A percentile compares a stretch with the other conserved stretches of the same genome.
These are phyloP conservation scores for Thyridium curvatum DNA, from an alignment of 2,329 filamentous ascomycete genomes.

Conservation along the genomic window DNA sequence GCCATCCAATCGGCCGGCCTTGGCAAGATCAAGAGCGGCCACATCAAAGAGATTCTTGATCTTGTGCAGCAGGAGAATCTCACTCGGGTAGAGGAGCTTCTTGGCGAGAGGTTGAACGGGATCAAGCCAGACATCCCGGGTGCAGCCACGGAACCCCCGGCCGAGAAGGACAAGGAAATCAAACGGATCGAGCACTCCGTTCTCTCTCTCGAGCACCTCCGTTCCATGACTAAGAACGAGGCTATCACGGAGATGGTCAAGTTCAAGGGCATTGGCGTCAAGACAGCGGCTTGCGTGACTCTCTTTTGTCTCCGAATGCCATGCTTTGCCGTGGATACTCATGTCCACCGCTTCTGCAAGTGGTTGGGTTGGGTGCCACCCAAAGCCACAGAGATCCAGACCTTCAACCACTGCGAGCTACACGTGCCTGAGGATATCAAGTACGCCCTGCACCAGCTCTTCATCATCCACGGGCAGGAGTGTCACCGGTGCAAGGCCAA, in stretches of 20 bases:
- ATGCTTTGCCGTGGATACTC: slow-evolving; percentile 47
- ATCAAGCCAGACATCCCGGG: too few relatives aligned
- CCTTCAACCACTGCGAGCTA: slow-evolving; percentile 43
- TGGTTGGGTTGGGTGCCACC: slow-evolving; percentile 41
- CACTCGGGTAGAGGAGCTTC: neutral
- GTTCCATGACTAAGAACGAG: slow-evolving; percentile 31
- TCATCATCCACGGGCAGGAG: slow-evolving; percentile 39
- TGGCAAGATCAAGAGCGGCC: slow-evolving; percentile 64
- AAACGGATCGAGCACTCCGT: slow-evolving; percentile 30
- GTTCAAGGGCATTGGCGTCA: slow-evolving; percentile 46
- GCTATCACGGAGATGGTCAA: slow-evolving; percentile 43
- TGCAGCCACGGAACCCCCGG: neutral
- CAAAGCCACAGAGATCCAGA: slow-evolving; percentile 32
- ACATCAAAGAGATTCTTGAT: slow-evolving; percentile 59
- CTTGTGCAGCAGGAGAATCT: neutral
- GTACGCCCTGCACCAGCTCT: slow-evolving; percentile 41
- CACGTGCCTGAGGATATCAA: slow-evolving; percentile 40
- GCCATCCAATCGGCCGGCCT: slow-evolving; percentile 69
- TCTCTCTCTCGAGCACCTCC: slow-evolving; percentile 48
- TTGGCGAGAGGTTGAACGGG: too few relatives aligned
- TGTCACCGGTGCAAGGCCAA: slow-evolving; percentile 38
- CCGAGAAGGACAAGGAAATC: neutral
- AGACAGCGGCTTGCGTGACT: slow-evolving; percentile 47
- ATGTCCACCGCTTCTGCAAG: slow-evolving; percentile 43
- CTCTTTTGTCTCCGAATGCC: slow-evolving; percentile 42